Conservation (phyloP, 768 basidiomycete species). For the Boletus vinaceobasis region DNA sequence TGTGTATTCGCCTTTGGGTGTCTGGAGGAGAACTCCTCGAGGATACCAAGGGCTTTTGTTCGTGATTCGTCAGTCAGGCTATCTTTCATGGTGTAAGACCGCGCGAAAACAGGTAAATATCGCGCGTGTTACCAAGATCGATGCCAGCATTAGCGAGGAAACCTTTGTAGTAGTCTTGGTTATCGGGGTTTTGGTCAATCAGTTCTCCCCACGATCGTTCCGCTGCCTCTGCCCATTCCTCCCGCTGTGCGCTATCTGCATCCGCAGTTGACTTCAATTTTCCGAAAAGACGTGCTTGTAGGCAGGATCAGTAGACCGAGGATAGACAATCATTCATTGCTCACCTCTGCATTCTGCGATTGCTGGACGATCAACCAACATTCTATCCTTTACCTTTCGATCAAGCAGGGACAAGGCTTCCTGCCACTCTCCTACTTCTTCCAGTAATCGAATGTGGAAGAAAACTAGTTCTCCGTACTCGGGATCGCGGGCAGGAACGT, state of each 20-base stretch:
- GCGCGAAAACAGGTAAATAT: background rate
- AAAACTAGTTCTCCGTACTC: constrained; percentile 82
- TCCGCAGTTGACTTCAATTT: constrained; percentile 38
- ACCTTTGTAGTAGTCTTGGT: constrained; percentile 73
- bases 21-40: constrained; percentile 58
- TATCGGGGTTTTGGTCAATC: constrained; percentile 84
- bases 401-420: constrained; percentile 66
- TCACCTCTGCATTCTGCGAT: constrained; percentile 68
- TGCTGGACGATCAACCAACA: constrained; percentile 67
- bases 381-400: constrained; percentile 54
- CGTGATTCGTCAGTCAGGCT: constrained; percentile 48
- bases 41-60: constrained; percentile 49
- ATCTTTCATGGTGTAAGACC: constrained; percentile 29
- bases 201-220: constrained; percentile 77
- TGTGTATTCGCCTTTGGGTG: constrained; percentile 71
- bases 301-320: constrained; percentile 2
- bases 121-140: constrained; percentile 51
- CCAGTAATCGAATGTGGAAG: constrained; percentile 71
- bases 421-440: constrained; percentile 62
- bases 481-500: constrained; percentile 72
- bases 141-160: constrained; percentile 66
- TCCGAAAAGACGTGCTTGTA: constrained; percentile 71
- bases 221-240: constrained; percentile 58
- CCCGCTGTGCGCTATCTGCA: constrained; percentile 9
- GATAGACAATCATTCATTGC: background rate